phyloP scores from a whole-genome alignment of 148 eudicot genomes.

The Chenopodium quinoa region DNA sequence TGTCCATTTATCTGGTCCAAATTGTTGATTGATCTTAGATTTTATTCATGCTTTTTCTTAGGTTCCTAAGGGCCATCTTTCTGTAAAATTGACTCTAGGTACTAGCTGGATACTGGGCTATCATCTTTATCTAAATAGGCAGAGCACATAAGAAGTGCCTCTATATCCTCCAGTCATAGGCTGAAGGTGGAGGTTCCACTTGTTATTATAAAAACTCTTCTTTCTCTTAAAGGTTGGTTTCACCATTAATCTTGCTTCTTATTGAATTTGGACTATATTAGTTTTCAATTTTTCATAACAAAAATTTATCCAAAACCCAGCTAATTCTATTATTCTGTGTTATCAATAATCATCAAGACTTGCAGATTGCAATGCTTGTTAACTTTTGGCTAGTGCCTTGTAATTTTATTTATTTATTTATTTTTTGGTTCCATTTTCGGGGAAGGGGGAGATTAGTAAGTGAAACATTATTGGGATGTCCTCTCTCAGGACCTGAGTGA shows the following conservation, averaged over 20 bases:
- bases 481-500: not conserved
- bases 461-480: too few relatives aligned
- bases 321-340: too few relatives aligned
- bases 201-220: not conserved
- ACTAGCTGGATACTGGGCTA: not conserved
- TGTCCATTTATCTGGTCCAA: not conserved
- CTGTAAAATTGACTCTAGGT: not conserved
- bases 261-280: too few relatives aligned
- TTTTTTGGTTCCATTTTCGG: too few relatives aligned
- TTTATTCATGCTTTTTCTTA: not conserved
- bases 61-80: not conserved
- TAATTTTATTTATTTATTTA: too few relatives aligned
- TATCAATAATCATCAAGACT: too few relatives aligned
- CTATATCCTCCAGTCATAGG: not conserved
- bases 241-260: not conserved
- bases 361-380: too few relatives aligned
- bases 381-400: too few relatives aligned
- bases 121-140: not conserved
- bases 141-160: not conserved
- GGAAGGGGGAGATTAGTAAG: too few relatives aligned
- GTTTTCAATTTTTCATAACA: too few relatives aligned
- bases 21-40: not conserved
- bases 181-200: not conserved
- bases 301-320: too few relatives aligned
- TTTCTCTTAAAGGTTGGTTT: not conserved